These are phyloP conservation scores for Fusarium sp. DNA, from an alignment of 2,329 filamentous ascomycete species.

Conservation along the genomic window DNA sequence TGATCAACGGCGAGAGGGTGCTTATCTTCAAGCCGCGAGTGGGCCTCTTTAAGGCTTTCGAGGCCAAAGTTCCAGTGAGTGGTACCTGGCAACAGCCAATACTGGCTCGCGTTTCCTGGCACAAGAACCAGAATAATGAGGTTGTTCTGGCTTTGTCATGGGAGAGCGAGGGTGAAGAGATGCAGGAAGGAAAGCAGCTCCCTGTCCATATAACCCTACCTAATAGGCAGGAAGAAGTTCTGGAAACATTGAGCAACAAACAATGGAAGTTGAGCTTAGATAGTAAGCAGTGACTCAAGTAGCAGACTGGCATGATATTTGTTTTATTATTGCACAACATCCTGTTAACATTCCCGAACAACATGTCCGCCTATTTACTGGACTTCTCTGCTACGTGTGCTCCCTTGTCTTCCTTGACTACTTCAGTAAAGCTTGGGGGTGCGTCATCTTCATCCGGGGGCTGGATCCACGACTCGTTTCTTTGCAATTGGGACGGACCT, in stretches of 20 bases:
- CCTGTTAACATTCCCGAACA: background rate
- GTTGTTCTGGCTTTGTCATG: background rate
- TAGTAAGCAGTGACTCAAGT: background rate
- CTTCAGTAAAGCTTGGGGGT: conserved; percentile 10
- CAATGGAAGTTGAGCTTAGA: background rate
- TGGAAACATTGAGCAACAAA: background rate
- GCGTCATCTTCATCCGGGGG: background rate
- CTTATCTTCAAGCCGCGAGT: background rate
- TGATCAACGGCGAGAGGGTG: background rate
- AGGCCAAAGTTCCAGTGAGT: background rate
- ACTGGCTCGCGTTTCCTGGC: background rate
- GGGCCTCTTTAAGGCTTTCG: background rate
- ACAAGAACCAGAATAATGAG: background rate
- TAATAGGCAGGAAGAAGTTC: background rate
- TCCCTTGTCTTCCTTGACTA: background rate
- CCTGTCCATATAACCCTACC: background rate
- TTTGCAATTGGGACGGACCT: background rate
- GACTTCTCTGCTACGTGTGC: background rate
- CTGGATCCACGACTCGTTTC: conserved; percentile 12
- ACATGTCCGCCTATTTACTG: fast-evolving
- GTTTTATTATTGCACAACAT: background rate
- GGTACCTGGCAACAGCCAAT: background rate
- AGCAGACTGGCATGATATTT: background rate
- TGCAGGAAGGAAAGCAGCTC: background rate
- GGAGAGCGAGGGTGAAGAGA: background rate